Evolutionary conservation across 1,284 basidiomycete species (phyloP), one percentile per base, ranked within the genome.

Genomic region (Anthracocystis panici-leucophaei): DNA sequence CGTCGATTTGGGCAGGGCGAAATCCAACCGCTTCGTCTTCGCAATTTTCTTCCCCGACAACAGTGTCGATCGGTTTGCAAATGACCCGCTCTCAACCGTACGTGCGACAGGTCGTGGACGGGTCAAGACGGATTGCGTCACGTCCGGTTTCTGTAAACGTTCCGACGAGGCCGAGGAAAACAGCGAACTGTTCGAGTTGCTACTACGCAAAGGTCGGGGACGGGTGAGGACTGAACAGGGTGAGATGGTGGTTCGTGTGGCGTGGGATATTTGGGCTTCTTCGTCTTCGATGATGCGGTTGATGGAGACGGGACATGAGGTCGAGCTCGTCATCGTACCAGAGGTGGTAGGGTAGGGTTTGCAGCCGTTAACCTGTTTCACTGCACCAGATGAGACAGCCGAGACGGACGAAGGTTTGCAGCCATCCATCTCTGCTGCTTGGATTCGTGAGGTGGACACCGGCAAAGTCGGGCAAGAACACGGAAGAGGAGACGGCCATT

Each of bases 401-500:
- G 55, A 49, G 41, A 44, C 33, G n/a, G n/a, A n/a, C 33, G 33
- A 63, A 2, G 60, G 60, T 18, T 60, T 25, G 42, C 66, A 69
- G n/a, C 66, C 66, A 9, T 58, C 51, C 18, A 61, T 42, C 21
- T 31, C 46, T 6, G 7, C 31, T 7, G 14, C 40, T 12, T 31
- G 0, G 2, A 7, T 21, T 16, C 31, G 48, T 12, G 41, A 42
- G 10, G 9, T 12, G 11, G 42, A 42, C 3, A 16, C 9, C 12
- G 3, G 16, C 21, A 27, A n/a, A 5, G 31, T 29, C n/a, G 20
- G 29, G 14, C 27, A 5, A 5, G 29, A 31, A 20, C 50, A 11
- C 31, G 46, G 48, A 18, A 52, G 44, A 5, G 70, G 70, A 2
- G 65, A 60, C 16, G 70, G 70, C 53, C 61, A 56, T 1, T n/a